Base-by-base conservation (phyloP, 441 rosid genomes). In the Oxalis stricta region DNA sequence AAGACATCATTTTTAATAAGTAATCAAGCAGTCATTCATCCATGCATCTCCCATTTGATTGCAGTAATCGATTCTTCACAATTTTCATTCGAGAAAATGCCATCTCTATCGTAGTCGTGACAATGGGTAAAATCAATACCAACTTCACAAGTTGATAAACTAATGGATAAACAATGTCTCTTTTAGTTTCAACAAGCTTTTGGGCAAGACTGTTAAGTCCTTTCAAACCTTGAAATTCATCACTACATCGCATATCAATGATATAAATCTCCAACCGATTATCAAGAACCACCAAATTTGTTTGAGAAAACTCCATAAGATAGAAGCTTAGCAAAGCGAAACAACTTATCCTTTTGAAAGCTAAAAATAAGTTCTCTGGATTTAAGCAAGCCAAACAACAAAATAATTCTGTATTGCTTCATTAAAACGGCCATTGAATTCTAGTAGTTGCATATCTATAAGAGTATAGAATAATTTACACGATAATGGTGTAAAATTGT, bases 401-500 rank as follows among this genome's bases (percentile, higher is more conserved):
- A 20, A 34, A 16, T 8, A 47, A 21, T 0, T 47, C 9, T 7
- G 41, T 21, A 15, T 23, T 15, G 10, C 14, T 8, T 47, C 31
- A n/a, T 5, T 13, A 14, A 50, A 50, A 2, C 16, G 36, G 17
- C 18, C 30, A 7, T 39, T 14, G 1, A 50, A 7, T 31, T 50
- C 38, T 40, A 38, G 46, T n/a, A 39, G 31, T 40, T 38, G 37
- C 31, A 16, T 6, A 40, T 50, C 46, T 2, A 50, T 18, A 2
- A 50, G 5, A 3, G 1, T 11, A n/a, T 0, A 20, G 31, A 30
- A 50, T 0, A 50, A 9, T 0, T 50, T 10, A 10, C 15, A 2
- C 2, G 18, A 48, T 16, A 13, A 1, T 17, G 11, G 8, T 45
- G n/a, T 15, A 37, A 24, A 37, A 38, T 49, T 38, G 5, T 21